Conservation (phyloP, 305 asterid species). For the Fraxinus angustifolia region DNA sequence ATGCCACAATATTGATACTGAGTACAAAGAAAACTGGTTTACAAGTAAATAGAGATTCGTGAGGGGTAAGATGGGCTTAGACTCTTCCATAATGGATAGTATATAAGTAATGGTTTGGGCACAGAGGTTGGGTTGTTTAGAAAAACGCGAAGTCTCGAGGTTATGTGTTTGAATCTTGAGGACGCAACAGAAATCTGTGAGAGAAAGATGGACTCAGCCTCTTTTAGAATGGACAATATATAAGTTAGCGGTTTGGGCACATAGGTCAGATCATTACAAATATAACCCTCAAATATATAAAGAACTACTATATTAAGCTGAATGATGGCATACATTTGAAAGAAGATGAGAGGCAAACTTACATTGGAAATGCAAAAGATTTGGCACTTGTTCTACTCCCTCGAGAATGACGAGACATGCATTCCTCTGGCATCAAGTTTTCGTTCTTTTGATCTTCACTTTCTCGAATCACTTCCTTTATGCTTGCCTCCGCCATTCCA, state of each 20-base stretch:
- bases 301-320: not conserved
- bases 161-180: too few relatives aligned
- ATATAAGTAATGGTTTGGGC: too few relatives aligned
- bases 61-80: not conserved
- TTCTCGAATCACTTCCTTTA: constrained; percentile 35
- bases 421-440: not conserved
- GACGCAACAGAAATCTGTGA: too few relatives aligned
- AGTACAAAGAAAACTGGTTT: not conserved
- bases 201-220: too few relatives aligned
- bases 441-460: constrained; percentile 17
- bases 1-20: not conserved
- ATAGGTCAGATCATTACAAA: not conserved
- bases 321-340: not conserved
- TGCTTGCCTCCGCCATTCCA: constrained; percentile 31
- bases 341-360: constrained; percentile 18
- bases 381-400: constrained; percentile 50
- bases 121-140: too few relatives aligned
- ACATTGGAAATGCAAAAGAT: constrained; percentile 64
- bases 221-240: too few relatives aligned
- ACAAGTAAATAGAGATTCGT: not conserved
- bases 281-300: not conserved
- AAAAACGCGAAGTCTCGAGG: too few relatives aligned
- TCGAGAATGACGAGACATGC: constrained; percentile 24
- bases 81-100: not conserved
- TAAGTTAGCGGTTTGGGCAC: too few relatives aligned